Conservation (phyloP, 2,329 filamentous ascomycete species). For the Stagonosporopsis cucurbitacearum region DNA sequence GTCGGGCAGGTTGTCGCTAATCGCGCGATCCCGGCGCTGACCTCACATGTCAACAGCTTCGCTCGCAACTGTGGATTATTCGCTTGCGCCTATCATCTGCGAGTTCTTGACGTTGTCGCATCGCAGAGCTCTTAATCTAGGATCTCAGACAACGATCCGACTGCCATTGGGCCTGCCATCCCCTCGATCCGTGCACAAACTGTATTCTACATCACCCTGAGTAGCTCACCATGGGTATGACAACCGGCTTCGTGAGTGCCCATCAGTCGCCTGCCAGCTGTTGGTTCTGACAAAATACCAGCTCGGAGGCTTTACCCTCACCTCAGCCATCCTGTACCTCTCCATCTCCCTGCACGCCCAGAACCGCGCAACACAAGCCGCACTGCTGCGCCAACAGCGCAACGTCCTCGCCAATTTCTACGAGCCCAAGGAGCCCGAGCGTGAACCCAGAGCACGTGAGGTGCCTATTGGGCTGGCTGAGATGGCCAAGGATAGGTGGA, state of each 20-base stretch:
- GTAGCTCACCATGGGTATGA: constrained; percentile 56
- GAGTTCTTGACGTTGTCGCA: no score
- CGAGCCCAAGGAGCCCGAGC: constrained; percentile 51
- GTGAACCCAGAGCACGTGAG: constrained; percentile 49
- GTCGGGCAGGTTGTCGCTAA: constrained; percentile 12
- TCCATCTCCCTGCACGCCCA: constrained; percentile 53
- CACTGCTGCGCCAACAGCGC: constrained; percentile 55
- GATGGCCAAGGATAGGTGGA: constrained; percentile 59
- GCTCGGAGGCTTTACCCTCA: constrained; percentile 60
- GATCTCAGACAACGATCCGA: background rate
- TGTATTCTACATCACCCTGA: background rate
- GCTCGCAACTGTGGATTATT: background rate
- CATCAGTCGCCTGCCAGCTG: background rate
- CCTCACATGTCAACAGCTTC: constrained; percentile 17
- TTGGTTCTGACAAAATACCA: constrained; percentile 29
- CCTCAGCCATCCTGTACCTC: constrained; percentile 52
- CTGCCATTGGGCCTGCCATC: constrained; percentile 10
- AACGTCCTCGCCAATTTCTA: constrained; percentile 53
- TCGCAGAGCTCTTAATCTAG: no score
- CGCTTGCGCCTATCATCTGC: constrained; percentile 1
- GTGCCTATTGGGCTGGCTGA: constrained; percentile 52
- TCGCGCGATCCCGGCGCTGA: constrained; percentile 9
- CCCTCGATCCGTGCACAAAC: background rate
- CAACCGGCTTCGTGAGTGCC: constrained; percentile 56
- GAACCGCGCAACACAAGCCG: constrained; percentile 55